Evolutionary conservation across 2,329 filamentous ascomycete species (phyloP).

Genomic region (Cryoendolithus antarcticus): DNA sequence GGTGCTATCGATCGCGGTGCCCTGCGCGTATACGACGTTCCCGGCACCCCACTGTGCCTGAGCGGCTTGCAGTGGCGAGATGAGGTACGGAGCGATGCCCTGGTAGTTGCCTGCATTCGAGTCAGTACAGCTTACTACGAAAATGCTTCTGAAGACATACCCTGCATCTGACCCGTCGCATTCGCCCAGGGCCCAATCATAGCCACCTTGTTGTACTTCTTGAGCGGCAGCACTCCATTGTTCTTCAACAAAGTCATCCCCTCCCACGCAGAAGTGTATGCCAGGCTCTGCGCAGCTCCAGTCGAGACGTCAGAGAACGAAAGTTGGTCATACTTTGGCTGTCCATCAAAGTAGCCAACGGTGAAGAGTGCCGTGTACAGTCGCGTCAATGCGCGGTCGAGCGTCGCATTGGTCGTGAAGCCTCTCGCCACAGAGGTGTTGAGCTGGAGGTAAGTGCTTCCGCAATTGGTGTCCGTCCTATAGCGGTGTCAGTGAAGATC

Average conservation of each 20-base stretch:
- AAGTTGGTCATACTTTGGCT: conserved; percentile 36
- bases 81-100: conserved; percentile 10
- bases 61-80: conserved; percentile 8
- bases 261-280: conserved; percentile 28
- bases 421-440: conserved; percentile 27
- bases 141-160: conserved; percentile 31
- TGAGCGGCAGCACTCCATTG: conserved; percentile 29
- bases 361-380: conserved; percentile 40
- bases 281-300: conserved; percentile 37
- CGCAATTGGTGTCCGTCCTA: conserved; percentile 39
- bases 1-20: conserved; percentile 7
- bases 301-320: conserved; percentile 43
- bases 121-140: too few relatives aligned
- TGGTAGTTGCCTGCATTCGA: conserved; percentile 38
- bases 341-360: conserved; percentile 43
- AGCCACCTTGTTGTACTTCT: conserved; percentile 29
- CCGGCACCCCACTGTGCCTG: conserved; percentile 6
- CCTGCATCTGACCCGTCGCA: conserved; percentile 41
- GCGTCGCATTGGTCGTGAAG: conserved; percentile 29
- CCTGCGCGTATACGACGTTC: conserved; percentile 5
- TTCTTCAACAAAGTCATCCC: conserved; percentile 38
- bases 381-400: conserved; percentile 38
- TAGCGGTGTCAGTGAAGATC: too few relatives aligned
- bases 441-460: conserved; percentile 32
- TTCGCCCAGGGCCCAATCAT: conserved; percentile 46